Evolutionary conservation across 805 yeast species (phyloP).

Genomic region (Sungouiella blattae): DNA sequence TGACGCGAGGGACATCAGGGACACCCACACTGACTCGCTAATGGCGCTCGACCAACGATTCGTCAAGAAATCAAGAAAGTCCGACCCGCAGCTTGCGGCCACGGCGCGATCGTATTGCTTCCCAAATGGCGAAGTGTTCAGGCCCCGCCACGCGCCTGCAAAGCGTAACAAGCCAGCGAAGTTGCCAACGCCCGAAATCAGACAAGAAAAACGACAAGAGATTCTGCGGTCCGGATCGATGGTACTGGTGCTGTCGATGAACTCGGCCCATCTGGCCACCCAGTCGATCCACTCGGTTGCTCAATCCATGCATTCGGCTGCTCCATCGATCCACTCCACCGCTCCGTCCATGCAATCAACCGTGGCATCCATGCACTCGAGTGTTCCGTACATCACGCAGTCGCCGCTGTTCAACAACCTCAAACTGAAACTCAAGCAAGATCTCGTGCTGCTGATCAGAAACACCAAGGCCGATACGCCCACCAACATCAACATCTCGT

Average conservation of each 20-base stretch:
- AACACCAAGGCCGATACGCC: constrained; percentile 23
- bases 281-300: background rate
- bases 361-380: too few species aligned
- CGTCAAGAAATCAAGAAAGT: constrained; percentile 32
- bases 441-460: constrained; percentile 22
- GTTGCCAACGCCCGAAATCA: too few species aligned
- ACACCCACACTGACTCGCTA: constrained; percentile 37
- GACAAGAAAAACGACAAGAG: too few species aligned
- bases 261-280: background rate
- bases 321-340: too few species aligned
- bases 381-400: too few species aligned
- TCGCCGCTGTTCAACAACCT: too few species aligned
- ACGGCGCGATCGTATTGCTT: constrained; percentile 34
- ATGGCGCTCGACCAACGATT: constrained; percentile 37
- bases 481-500: constrained; percentile 18
- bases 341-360: too few species aligned
- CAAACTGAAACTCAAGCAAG: constrained; percentile 13
- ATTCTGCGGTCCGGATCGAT: constrained; percentile 9
- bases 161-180: constrained; percentile 40
- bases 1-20: constrained; percentile 5
- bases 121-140: constrained; percentile 54
- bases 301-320: too few species aligned
- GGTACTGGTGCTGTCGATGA: constrained; percentile 9
- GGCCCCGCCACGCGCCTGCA: constrained; percentile 43
- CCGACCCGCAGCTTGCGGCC: constrained; percentile 8